Evolutionary conservation across 208 protist genomes (phyloP).

Genomic region (Willaertia magna): DNA sequence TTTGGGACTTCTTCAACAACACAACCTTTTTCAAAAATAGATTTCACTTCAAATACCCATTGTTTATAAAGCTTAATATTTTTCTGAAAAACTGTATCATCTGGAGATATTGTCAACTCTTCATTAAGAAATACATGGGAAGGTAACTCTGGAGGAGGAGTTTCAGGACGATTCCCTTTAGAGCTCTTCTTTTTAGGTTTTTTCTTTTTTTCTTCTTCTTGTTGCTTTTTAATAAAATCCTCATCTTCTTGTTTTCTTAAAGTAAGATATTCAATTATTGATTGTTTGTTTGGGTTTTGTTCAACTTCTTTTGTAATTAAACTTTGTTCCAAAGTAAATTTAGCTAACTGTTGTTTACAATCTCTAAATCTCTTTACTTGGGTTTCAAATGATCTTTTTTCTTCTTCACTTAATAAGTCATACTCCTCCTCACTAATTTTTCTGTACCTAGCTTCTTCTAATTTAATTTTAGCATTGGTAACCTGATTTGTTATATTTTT

Average conservation of each 20-base stretch:
- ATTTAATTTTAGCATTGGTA: constrained; percentile 27
- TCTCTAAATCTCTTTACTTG: constrained; percentile 59
- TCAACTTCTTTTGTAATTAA: neutral
- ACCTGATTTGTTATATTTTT: constrained; percentile 35
- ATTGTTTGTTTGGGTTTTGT: neutral
- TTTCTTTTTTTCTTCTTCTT: neutral
- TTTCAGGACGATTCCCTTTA: neutral
- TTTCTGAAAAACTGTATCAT: neutral
- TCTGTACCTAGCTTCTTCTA: constrained; percentile 34
- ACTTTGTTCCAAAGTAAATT: constrained; percentile 24
- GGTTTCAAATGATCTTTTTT: constrained; percentile 50
- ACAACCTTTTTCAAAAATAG: neutral
- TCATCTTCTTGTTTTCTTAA: neutral
- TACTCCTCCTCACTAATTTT: constrained; percentile 54
- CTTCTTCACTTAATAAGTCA: constrained; percentile 38
- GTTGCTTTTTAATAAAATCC: neutral
- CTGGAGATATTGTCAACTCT: neutral
- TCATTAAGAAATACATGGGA: neutral
- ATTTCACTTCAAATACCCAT: neutral
- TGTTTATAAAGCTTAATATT: neutral
- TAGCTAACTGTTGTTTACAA: constrained; percentile 45
- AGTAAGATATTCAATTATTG: neutral
- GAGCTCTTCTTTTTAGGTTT: neutral
- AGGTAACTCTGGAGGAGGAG: neutral
- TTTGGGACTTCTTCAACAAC: too few relatives aligned